A percentile compares a stretch with the other conserved stretches of the same genome.
Conservation (phyloP, 2,329 filamentous ascomycete species). For the Beauveria scarabaeidicola region DNA sequence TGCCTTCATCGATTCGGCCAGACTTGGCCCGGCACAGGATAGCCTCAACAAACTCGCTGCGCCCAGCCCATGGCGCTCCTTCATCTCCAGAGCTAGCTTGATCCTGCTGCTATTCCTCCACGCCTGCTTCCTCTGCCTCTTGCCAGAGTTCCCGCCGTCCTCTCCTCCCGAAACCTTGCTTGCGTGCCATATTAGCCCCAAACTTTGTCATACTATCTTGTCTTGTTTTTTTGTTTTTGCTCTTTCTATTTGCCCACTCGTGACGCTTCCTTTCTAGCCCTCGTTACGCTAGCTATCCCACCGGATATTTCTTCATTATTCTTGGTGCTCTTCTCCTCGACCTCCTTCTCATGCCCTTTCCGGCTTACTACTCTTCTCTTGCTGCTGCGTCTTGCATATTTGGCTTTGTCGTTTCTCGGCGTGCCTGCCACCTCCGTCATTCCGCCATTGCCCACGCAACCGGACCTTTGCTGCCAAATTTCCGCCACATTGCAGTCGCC, state of each 20-base stretch:
- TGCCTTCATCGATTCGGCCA: not conserved
- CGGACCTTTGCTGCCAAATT: not conserved
- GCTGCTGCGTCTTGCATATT: not conserved
- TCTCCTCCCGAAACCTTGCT: not conserved
- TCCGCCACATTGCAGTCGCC: slow-evolving; percentile 6
- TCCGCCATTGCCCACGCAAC: not conserved
- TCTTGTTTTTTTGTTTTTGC: not conserved
- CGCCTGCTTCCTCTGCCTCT: not conserved
- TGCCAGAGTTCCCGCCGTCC: not conserved
- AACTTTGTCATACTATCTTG: not conserved
- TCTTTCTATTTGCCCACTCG: not conserved
- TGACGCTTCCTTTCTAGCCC: not conserved
- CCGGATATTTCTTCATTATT: not conserved
- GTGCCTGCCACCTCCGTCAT: not conserved
- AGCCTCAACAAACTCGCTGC: not conserved
- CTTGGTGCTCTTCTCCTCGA: not conserved
- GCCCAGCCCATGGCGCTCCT: not conserved
- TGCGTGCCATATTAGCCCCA: slow-evolving; percentile 1
- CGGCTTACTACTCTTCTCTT: not conserved
- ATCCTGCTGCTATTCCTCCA: not conserved
- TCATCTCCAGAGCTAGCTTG: not conserved
- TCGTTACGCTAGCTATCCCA: not conserved
- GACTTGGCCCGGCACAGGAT: not conserved
- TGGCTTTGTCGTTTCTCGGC: not conserved
- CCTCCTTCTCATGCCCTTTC: not conserved